Conservation (phyloP, 768 basidiomycete genomes). For the Suillus spraguei region DNA sequence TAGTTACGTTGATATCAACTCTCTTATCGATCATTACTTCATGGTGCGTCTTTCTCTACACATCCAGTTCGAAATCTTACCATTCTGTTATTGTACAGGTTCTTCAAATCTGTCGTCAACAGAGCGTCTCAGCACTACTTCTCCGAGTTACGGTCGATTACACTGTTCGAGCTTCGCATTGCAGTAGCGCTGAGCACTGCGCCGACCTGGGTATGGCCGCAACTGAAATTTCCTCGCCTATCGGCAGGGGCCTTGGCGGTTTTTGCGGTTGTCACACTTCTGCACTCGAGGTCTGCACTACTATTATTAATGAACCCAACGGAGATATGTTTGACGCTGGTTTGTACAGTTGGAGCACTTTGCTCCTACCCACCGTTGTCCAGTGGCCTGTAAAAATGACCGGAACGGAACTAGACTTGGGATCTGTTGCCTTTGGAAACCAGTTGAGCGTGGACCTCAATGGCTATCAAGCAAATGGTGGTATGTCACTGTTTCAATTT, state of each 20-base stretch:
- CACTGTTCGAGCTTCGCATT: slow-evolving; percentile 1
- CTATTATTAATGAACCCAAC: background rate
- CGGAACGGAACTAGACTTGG: background rate
- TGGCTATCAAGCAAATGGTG: fast-evolving
- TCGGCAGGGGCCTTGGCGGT: background rate
- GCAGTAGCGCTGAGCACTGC: slow-evolving; percentile 3
- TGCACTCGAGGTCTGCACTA: background rate
- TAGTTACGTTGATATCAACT: slow-evolving; percentile 1
- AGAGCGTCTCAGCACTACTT: background rate
- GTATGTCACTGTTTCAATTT: background rate
- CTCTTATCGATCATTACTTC: background rate
- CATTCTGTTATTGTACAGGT: background rate
- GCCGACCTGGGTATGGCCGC: background rate
- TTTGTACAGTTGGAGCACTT: slow-evolving; percentile 6
- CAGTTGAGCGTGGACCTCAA: background rate
- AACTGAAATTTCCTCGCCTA: background rate
- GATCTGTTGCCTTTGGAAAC: background rate
- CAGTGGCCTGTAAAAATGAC: background rate
- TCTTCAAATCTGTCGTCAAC: background rate
- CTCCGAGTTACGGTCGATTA: background rate
- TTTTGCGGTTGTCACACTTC: background rate
- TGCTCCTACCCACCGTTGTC: background rate
- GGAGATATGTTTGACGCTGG: background rate
- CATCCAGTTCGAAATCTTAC: background rate
- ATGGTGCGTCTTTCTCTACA: background rate